Evolutionary conservation across 352 stramenopile genomes (phyloP).

Genomic region (Thraustotheca clavata): DNA sequence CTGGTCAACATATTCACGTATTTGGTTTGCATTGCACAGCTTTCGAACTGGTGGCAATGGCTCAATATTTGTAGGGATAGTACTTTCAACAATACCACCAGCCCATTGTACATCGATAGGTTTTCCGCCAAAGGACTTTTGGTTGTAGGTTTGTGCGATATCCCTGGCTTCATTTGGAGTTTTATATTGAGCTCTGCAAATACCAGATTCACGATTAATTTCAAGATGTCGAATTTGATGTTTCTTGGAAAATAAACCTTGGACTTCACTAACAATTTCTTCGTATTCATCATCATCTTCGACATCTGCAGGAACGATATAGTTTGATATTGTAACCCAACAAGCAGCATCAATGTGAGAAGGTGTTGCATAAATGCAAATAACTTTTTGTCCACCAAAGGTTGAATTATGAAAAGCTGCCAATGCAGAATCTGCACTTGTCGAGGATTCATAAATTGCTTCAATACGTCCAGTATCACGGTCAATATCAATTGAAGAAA

Average conservation of each 20-base stretch:
- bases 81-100: constrained; percentile 18
- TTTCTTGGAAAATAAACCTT: constrained; percentile 28
- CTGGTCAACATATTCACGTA: no score
- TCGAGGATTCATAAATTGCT: constrained; percentile 15
- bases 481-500: constrained; percentile 4
- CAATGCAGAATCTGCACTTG: constrained; percentile 18
- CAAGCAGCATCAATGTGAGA: not conserved
- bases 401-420: constrained; percentile 20
- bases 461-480: constrained; percentile 13
- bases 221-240: constrained; percentile 23
- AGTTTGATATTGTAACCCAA: not conserved
- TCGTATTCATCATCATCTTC: constrained; percentile 43
- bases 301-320: constrained; percentile 29
- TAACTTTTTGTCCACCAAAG: constrained; percentile 23
- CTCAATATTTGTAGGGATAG: constrained; percentile 1
- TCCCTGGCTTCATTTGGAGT: constrained; percentile 7
- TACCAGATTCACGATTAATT: constrained; percentile 20
- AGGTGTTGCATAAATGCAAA: not conserved
- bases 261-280: constrained; percentile 35
- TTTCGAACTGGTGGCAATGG: no score
- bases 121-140: constrained; percentile 31
- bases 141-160: constrained; percentile 24
- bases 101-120: not conserved
- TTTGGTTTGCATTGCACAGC: no score
- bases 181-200: not conserved